A percentile compares a stretch with the other conserved stretches of the same genome.
Evolutionary conservation across 257 asterid species (phyloP).

Genomic region (Plectranthus barbatus): DNA sequence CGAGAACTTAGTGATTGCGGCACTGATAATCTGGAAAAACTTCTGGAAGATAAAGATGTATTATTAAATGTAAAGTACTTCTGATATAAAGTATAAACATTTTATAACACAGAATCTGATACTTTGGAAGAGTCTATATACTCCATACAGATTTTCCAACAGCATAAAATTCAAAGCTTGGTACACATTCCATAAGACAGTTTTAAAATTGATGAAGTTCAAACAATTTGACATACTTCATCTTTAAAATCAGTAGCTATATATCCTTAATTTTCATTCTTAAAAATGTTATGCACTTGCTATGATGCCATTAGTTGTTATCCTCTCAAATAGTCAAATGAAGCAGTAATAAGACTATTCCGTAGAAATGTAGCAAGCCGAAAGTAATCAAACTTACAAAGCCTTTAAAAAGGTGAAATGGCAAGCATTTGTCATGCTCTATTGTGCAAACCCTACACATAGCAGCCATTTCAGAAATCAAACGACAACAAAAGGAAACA

Average conservation of each 20-base stretch:
- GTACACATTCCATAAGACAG: not conserved
- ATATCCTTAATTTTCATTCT: not conserved
- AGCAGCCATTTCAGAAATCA: conserved; percentile 3
- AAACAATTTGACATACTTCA: not conserved
- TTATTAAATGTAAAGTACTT: not conserved
- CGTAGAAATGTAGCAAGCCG: not conserved
- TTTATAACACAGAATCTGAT: not conserved
- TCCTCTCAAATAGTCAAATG: not conserved
- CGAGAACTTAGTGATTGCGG: conserved; percentile 16
- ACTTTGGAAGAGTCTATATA: not conserved
- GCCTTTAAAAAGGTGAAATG: conserved; percentile 27
- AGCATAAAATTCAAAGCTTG: not conserved
- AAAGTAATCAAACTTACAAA: conserved; percentile 30
- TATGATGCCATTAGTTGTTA: not conserved
- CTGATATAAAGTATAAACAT: not conserved
- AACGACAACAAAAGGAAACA: not conserved
- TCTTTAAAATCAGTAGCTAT: not conserved
- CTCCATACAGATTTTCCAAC: not conserved
- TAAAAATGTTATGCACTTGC: not conserved
- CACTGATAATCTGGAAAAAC: conserved; percentile 22
- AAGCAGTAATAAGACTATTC: not conserved
- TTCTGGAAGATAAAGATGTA: conserved; percentile 18
- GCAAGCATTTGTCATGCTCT: conserved; percentile 44
- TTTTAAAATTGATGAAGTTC: not conserved
- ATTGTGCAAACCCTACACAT: conserved; percentile 24